Percentiles rank a stretch among this genome's conserved stretches.
Conservation (phyloP, 257 asterid species). For the Prunella vulgaris region DNA sequence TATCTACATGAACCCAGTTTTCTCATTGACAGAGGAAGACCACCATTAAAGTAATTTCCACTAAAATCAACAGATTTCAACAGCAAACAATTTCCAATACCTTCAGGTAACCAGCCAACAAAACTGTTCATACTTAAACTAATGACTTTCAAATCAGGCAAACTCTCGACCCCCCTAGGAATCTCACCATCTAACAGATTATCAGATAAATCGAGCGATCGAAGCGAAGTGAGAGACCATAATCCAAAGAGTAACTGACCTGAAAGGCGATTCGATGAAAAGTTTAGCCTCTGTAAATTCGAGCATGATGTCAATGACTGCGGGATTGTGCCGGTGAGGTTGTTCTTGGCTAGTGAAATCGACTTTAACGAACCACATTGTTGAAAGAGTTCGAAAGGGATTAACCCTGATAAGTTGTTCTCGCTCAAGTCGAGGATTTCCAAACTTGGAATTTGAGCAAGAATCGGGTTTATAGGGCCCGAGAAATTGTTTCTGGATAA, state of each 20-base stretch:
- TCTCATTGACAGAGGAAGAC: conserved; percentile 57
- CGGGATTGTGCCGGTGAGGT: conserved; percentile 63
- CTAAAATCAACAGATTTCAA: conserved; percentile 52
- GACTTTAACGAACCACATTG: conserved; percentile 55
- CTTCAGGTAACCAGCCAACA: conserved; percentile 58
- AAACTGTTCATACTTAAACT: conserved; percentile 49
- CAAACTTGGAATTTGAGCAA: conserved; percentile 42
- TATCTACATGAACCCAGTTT: conserved; percentile 42
- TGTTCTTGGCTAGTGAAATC: conserved; percentile 65
- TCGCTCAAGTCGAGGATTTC: conserved; percentile 55
- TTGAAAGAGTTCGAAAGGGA: conserved; percentile 53
- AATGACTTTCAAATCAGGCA: conserved; percentile 39
- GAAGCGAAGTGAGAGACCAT: conserved; percentile 56
- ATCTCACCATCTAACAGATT: conserved; percentile 67
- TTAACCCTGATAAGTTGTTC: conserved; percentile 45
- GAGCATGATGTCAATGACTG: conserved; percentile 52
- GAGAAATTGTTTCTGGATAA: conserved; percentile 62
- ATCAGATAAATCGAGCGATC: conserved; percentile 56
- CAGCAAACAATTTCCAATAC: conserved; percentile 53
- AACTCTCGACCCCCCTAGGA: conserved; percentile 47
- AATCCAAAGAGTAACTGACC: conserved; percentile 49
- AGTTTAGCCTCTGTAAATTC: conserved; percentile 42
- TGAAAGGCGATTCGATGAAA: conserved; percentile 59
- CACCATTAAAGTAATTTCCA: conserved; percentile 50
- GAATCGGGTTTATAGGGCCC: conserved; percentile 51